Percentiles rank a stretch among this genome's conserved stretches.
phyloP scores from a whole-genome alignment of 139 green algal genomes.

The Tetraselmis chui region DNA sequence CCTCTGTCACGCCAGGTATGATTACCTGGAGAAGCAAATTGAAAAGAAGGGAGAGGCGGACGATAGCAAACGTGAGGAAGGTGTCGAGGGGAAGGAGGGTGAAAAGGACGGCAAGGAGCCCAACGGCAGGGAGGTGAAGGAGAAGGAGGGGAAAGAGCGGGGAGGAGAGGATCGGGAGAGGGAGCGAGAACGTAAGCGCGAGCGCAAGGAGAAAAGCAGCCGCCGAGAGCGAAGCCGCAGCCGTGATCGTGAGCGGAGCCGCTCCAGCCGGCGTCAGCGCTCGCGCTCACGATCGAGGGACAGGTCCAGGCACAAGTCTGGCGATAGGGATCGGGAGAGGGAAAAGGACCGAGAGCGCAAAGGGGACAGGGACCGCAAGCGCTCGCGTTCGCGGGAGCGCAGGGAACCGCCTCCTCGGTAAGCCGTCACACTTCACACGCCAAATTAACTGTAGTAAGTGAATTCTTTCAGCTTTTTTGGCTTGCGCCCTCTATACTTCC shows the following conservation, averaged over 20 bases:
- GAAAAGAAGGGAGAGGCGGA: conserved; percentile 22
- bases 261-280: conserved; percentile 6
- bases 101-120: conserved; percentile 4
- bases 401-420: conserved; percentile 3
- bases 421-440: too few species aligned
- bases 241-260: conserved; percentile 9
- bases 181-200: neutral
- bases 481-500: neutral
- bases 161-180: neutral
- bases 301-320: neutral
- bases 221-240: conserved; percentile 3
- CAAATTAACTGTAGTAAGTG: too few species aligned
- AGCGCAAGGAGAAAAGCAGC: neutral
- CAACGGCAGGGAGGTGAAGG: conserved; percentile 1
- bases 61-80: neutral
- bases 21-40: conserved; percentile 34
- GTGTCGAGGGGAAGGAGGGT: neutral
- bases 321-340: neutral
- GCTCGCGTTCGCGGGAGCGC: conserved; percentile 13
- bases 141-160: neutral
- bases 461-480: neutral
- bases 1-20: conserved; percentile 24
- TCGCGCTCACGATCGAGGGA: neutral
- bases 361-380: neutral
- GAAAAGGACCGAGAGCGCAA: neutral